A percentile compares a stretch with the other conserved stretches of the same genome.
phyloP scores from a whole-genome alignment of 2,329 filamentous ascomycete genomes.

The Dactylella cylindrospora region DNA sequence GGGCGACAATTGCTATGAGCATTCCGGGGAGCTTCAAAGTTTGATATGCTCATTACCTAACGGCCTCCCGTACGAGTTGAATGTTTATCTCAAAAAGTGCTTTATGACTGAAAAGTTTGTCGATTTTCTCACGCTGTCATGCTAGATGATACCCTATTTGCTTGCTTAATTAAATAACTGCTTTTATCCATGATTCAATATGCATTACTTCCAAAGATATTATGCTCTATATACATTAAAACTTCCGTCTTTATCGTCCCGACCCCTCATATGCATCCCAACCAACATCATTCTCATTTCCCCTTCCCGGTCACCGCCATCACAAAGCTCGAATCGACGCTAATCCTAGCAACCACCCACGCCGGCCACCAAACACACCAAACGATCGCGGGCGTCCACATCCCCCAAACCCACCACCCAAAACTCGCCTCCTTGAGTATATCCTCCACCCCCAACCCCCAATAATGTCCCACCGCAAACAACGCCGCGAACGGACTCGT shows the following conservation, averaged over 20 bases:
- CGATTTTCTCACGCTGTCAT: too few relatives aligned
- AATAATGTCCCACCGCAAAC: constrained; percentile 56
- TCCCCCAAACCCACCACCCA: constrained; percentile 84
- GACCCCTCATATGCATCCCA: too few relatives aligned
- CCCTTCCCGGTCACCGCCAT: constrained; percentile 55
- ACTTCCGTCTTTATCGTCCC: not conserved
- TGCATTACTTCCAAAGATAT: not conserved
- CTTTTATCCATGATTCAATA: too few relatives aligned
- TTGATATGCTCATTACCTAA: too few relatives aligned
- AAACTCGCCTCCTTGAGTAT: constrained; percentile 74
- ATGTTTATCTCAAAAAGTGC: too few relatives aligned
- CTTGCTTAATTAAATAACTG: too few relatives aligned
- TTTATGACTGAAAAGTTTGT: too few relatives aligned
- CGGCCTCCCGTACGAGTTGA: too few relatives aligned
- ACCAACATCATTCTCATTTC: constrained; percentile 4
- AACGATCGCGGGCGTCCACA: constrained; percentile 86
- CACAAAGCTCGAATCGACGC: constrained; percentile 42
- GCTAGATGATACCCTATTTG: too few relatives aligned
- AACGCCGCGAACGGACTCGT: constrained; percentile 64
- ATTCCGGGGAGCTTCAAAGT: too few relatives aligned
- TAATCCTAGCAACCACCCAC: constrained; percentile 65
- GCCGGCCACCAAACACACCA: constrained; percentile 96
- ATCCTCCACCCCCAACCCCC: constrained; percentile 58
- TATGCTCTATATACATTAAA: constrained; percentile 7
- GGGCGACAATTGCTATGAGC: too few relatives aligned